Evolutionary conservation across 306 rosid species (phyloP).

Genomic region (Cotoneaster glaucophyllus): DNA sequence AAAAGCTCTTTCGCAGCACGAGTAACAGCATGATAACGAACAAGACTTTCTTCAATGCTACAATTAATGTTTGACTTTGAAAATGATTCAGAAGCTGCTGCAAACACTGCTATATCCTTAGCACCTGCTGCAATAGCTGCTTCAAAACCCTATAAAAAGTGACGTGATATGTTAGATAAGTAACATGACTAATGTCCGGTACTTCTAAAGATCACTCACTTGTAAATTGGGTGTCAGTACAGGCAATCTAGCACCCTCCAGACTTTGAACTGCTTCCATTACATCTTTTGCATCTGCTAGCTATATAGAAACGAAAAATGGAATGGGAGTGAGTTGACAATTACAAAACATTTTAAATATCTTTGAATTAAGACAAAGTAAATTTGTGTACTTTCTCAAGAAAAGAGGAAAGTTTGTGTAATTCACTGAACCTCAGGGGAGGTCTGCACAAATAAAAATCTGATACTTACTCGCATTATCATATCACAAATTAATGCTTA

Average conservation of each 20-base stretch:
- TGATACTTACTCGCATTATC: too few relatives aligned
- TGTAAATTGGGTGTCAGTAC: conserved; percentile 83
- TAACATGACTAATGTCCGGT: not conserved
- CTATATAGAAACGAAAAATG: conserved; percentile 29
- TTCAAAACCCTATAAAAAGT: conserved; percentile 60
- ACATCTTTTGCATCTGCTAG: conserved; percentile 85
- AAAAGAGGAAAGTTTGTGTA: not conserved
- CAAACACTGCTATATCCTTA: conserved; percentile 78
- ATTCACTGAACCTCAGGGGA: not conserved
- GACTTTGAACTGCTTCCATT: conserved; percentile 54
- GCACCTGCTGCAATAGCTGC: conserved; percentile 91
- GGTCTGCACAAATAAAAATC: not conserved
- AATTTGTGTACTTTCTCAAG: not conserved
- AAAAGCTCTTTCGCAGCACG: conserved; percentile 68
- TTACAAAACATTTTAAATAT: too few relatives aligned
- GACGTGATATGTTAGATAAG: conserved; percentile 16
- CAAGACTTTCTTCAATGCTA: conserved; percentile 76
- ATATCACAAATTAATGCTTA: not conserved
- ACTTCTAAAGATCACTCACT: conserved; percentile 28
- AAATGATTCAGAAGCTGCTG: conserved; percentile 90
- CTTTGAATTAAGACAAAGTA: not conserved
- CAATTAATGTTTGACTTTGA: conserved; percentile 86
- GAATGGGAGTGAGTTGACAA: not conserved
- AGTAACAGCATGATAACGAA: conserved; percentile 61
- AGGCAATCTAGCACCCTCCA: conserved; percentile 65